Conservation (phyloP, 1,139 yeast species). For the Debaryomyces sp. region DNA sequence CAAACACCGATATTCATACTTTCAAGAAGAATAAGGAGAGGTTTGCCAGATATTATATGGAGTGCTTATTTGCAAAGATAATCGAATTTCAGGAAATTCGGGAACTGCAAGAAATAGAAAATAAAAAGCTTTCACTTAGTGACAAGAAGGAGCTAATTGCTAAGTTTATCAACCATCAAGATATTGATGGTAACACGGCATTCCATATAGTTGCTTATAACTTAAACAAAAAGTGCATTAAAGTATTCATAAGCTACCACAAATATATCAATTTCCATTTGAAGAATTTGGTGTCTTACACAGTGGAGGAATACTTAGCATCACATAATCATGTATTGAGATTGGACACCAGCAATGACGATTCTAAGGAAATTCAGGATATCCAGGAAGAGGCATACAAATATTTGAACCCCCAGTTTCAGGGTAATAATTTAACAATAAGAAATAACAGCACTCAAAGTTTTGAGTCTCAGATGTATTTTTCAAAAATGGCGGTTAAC, state of each 20-base stretch:
- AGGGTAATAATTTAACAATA: slow-evolving; percentile 8
- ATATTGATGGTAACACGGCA: slow-evolving; percentile 85
- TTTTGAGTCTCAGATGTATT: slow-evolving; percentile 42
- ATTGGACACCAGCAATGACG: slow-evolving; percentile 19
- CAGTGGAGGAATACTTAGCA: slow-evolving; percentile 72
- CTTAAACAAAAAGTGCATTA: slow-evolving; percentile 74
- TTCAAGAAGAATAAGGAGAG: slow-evolving; percentile 58
- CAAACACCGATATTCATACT: slow-evolving; percentile 18
- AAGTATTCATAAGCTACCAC: slow-evolving; percentile 69
- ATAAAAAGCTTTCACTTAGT: slow-evolving; percentile 12
- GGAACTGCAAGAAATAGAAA: slow-evolving; percentile 20
- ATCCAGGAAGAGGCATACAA: slow-evolving; percentile 11
- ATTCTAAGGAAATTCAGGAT: slow-evolving; percentile 6
- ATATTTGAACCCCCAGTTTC: neutral
- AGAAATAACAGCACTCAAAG: slow-evolving; percentile 28
- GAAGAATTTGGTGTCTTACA: slow-evolving; percentile 68
- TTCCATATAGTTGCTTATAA: slow-evolving; percentile 79
- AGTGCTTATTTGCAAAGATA: slow-evolving; percentile 66
- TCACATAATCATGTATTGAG: slow-evolving; percentile 35
- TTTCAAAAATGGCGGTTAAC: slow-evolving; percentile 41
- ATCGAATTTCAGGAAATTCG: slow-evolving; percentile 30
- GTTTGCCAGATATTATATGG: slow-evolving; percentile 81
- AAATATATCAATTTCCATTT: slow-evolving; percentile 65
- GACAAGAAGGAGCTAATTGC: slow-evolving; percentile 41
- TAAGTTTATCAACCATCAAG: slow-evolving; percentile 79